These are phyloP conservation scores for Quercus suber DNA, from an alignment of 306 rosid genomes.

Conservation along the genomic window DNA sequence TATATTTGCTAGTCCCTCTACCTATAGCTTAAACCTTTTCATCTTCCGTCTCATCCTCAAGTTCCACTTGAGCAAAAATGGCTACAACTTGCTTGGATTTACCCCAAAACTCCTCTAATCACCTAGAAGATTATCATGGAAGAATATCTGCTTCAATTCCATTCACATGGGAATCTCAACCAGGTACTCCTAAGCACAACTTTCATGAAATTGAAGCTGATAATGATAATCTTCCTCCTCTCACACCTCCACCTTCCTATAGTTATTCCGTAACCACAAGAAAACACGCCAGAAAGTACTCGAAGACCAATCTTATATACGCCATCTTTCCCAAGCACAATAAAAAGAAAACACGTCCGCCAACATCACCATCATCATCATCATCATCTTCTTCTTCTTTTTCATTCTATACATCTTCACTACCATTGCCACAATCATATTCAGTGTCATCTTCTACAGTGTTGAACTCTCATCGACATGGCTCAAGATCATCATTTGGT, in stretches of 20 bases:
- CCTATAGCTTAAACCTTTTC: too few relatives aligned
- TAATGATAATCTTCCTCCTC: neutral
- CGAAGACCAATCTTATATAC: constrained; percentile 25
- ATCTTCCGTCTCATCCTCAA: too few relatives aligned
- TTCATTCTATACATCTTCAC: constrained; percentile 23
- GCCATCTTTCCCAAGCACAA: constrained; percentile 39
- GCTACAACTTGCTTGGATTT: neutral
- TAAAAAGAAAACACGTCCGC: constrained; percentile 6
- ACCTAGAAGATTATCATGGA: constrained; percentile 27
- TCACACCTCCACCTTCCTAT: constrained; percentile 40
- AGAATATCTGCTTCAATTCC: constrained; percentile 34
- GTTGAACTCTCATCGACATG: neutral
- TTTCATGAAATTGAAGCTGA: neutral
- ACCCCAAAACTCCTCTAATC: neutral
- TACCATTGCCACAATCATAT: constrained; percentile 6
- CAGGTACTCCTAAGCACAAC: constrained; percentile 23
- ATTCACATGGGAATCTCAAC: constrained; percentile 27
- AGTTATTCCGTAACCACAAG: constrained; percentile 6
- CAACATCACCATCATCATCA: constrained; percentile 5
- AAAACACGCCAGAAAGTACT: constrained; percentile 22
- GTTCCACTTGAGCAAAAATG: neutral
- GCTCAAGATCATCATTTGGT: constrained; percentile 4
- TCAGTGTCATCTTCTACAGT: constrained; percentile 39
- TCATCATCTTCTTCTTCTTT: constrained; percentile 29
- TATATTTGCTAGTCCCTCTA: too few relatives aligned